Base-by-base conservation (phyloP, 179 eudicot genomes). In the Amaranthus tricolor region DNA sequence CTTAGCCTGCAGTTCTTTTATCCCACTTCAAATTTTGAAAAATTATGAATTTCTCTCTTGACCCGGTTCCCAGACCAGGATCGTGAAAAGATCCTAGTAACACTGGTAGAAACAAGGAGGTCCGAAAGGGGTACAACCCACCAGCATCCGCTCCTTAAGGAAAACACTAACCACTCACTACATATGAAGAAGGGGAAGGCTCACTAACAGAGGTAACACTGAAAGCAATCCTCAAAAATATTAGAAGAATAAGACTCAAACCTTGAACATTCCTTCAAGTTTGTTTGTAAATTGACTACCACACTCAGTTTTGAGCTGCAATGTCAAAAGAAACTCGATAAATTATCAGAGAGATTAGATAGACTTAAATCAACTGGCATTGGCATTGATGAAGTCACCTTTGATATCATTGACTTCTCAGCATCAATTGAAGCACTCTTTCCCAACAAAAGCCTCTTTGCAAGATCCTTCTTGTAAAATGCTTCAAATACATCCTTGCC, bases 401-500 rank as follows among this genome's bases (percentile, higher is more conserved):
- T 95, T 11, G 99, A 89, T 79, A 95, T 95, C 96, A 95, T 95
- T 62, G 99, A 95, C 84, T 95, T 95, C 80, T 95, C 99, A 53
- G 99, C 99, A 82, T 95, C 99, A 80, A 95, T 95, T 24, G 97
- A 93, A 58, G 99, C 97, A 87, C 95, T 95, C 85, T 92, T 95
- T 68, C 99, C 97, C 84, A 95, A 77, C 77, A 95, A 84, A 21
- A 95, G 89, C 85, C 99, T 90, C 80, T 95, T 95, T 9, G 99
- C 99, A 70, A 95, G 99, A 86, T 95, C 97, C 77, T 95, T 95
- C 84, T 95, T 95, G 72, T 95, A 95, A 82, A 95, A 95, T 65
- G 99, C 99, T 86, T 95, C 99, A 80, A 95, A 95, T 48, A 95
- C 99, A 88, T 95, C 99, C 87, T 95, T 95, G 78, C 99, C 99